These are phyloP conservation scores for Salix purpurea DNA, from an alignment of 345 rosid genomes.

Conservation along the genomic window DNA sequence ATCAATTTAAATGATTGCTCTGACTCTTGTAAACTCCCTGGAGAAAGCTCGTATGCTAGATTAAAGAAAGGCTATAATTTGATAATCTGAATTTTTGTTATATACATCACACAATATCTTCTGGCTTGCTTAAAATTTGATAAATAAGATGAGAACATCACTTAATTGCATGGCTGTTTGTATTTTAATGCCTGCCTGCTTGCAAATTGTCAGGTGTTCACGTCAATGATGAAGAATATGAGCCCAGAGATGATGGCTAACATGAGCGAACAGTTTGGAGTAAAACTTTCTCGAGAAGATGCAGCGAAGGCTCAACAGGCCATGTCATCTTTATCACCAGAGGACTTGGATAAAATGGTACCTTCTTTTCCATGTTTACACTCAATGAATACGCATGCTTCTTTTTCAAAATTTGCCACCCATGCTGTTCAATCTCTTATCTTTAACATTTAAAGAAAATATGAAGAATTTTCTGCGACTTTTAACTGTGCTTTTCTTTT, in stretches of 20 bases:
- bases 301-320: slow-evolving; percentile 88
- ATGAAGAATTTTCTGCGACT: background rate
- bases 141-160: background rate
- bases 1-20: background rate
- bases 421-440: background rate
- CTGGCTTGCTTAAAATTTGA: background rate
- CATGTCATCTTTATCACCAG: slow-evolving; percentile 84
- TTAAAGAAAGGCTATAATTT: background rate
- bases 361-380: background rate
- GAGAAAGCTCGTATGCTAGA: background rate
- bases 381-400: background rate
- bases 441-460: background rate
- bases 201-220: slow-evolving; percentile 59
- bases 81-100: background rate
- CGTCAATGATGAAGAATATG: slow-evolving; percentile 84
- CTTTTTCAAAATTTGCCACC: background rate
- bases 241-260: slow-evolving; percentile 93
- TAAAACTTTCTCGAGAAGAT: slow-evolving; percentile 77
- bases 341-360: slow-evolving; percentile 86
- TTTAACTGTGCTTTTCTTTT: background rate
- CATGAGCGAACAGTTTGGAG: slow-evolving; percentile 91
- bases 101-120: no score
- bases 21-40: background rate
- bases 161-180: background rate
- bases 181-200: slow-evolving; percentile 1